A percentile compares a stretch with the other conserved stretches of the same genome.
phyloP scores from a whole-genome alignment of 1,284 basidiomycete genomes.

The Trametes polyzona region DNA sequence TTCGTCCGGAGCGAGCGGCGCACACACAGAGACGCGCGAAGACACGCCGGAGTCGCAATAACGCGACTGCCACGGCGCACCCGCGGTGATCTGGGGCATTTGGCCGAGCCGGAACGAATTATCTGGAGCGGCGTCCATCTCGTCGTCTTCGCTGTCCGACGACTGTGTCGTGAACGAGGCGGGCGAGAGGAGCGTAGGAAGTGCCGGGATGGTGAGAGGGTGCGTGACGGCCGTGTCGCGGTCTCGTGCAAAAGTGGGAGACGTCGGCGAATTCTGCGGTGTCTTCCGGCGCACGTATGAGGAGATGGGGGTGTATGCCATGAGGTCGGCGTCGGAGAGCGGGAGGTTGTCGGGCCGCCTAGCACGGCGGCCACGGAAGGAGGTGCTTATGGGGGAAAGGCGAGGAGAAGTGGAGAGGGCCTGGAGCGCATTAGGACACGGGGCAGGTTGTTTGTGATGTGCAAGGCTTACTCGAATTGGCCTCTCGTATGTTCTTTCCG shows the following conservation, averaged over 20 bases:
- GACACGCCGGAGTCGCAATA: conserved; percentile 28
- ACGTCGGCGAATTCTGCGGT: conserved; percentile 71
- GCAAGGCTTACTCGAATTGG: conserved; percentile 35
- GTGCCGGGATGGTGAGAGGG: conserved; percentile 63
- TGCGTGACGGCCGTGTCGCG: conserved; percentile 39
- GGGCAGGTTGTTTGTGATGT: not conserved
- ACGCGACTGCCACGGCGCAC: conserved; percentile 25
- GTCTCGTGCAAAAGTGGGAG: conserved; percentile 54
- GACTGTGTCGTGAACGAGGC: conserved; percentile 23
- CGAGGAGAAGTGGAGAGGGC: conserved; percentile 51
- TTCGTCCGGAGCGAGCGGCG: conserved; percentile 21
- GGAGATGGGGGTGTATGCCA: conserved; percentile 70
- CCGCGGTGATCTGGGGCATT: conserved; percentile 13
- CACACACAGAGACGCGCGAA: conserved; percentile 23
- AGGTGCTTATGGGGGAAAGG: conserved; percentile 40
- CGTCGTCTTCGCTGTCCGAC: conserved; percentile 38
- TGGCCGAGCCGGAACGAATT: conserved; percentile 24
- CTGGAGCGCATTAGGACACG: conserved; percentile 26
- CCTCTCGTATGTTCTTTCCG: conserved; percentile 28
- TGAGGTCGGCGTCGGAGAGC: conserved; percentile 40
- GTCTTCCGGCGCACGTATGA: conserved; percentile 77
- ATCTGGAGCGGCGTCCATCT: conserved; percentile 29
- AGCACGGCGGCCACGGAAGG: conserved; percentile 26
- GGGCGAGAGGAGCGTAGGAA: conserved; percentile 45
- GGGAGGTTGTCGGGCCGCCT: conserved; percentile 33